Evolutionary conservation across 345 rosid species (phyloP).

Genomic region (Eucalyptus melliodora): DNA sequence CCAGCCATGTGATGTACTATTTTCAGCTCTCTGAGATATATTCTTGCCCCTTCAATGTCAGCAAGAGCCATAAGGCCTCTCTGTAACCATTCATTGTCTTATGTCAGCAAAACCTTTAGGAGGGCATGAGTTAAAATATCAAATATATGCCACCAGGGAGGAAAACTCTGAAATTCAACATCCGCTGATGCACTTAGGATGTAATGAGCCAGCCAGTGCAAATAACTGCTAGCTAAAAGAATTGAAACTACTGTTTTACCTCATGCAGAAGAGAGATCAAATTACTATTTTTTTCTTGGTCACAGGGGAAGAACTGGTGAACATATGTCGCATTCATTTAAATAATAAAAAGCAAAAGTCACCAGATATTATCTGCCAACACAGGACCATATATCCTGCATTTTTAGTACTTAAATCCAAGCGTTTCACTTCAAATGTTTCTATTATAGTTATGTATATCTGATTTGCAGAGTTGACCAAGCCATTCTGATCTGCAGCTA

Average conservation of each 20-base stretch:
- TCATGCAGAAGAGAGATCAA: background rate
- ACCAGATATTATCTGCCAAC: background rate
- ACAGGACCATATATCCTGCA: background rate
- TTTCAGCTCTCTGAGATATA: constrained; percentile 69
- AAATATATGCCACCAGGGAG: background rate
- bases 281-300: background rate
- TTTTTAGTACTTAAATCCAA: background rate
- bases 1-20: constrained; percentile 86
- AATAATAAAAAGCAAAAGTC: background rate
- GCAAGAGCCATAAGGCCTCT: constrained; percentile 95
- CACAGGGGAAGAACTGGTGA: background rate
- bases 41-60: constrained; percentile 90
- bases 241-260: background rate
- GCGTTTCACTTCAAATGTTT: background rate
- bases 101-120: background rate
- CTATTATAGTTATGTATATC: background rate
- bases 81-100: constrained; percentile 17
- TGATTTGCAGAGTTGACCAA: background rate
- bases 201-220: background rate
- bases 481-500: background rate
- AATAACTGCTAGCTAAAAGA: background rate
- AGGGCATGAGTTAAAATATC: background rate
- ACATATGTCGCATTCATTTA: background rate
- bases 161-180: background rate
- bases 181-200: background rate